Evolutionary conservation across 345 rosid genomes (phyloP).

Genomic region (Gossypium bickii): DNA sequence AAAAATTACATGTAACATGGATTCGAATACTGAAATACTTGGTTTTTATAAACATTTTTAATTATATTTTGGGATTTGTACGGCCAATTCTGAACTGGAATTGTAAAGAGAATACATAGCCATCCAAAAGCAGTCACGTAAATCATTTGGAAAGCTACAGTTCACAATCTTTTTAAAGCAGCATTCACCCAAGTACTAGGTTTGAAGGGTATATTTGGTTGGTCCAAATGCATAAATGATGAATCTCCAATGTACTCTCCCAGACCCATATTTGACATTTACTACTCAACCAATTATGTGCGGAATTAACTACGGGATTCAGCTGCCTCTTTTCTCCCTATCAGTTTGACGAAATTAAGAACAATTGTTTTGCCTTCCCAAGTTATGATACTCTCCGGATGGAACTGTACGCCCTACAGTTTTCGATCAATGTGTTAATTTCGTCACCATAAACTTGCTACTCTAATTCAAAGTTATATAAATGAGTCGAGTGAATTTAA

Average conservation of each 20-base stretch:
- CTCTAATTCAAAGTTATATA: not conserved
- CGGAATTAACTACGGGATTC: slow-evolving; percentile 31
- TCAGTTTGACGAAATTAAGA: slow-evolving; percentile 62
- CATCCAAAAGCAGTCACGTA: slow-evolving; percentile 3
- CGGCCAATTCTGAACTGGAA: not conserved
- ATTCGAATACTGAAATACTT: no score
- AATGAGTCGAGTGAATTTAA: not conserved
- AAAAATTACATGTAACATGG: no score
- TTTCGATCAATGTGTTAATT: not conserved
- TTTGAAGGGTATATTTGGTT: not conserved
- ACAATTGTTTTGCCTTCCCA: slow-evolving; percentile 69
- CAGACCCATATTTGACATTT: not conserved
- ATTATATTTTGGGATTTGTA: no score
- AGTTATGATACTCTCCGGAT: slow-evolving; percentile 96
- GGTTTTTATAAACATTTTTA: no score
- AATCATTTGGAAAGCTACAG: slow-evolving; percentile 6
- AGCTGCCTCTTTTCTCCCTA: slow-evolving; percentile 53
- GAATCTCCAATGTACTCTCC: not conserved
- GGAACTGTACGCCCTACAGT: slow-evolving; percentile 90
- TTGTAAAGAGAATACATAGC: not conserved
- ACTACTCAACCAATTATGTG: not conserved
- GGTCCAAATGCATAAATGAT: not conserved
- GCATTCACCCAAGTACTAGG: no score
- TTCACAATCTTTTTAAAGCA: slow-evolving; percentile 1
- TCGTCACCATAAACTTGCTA: not conserved